Conservation (phyloP, 2,329 filamentous ascomycete genomes). For the Ascosphaera aggregata region DNA sequence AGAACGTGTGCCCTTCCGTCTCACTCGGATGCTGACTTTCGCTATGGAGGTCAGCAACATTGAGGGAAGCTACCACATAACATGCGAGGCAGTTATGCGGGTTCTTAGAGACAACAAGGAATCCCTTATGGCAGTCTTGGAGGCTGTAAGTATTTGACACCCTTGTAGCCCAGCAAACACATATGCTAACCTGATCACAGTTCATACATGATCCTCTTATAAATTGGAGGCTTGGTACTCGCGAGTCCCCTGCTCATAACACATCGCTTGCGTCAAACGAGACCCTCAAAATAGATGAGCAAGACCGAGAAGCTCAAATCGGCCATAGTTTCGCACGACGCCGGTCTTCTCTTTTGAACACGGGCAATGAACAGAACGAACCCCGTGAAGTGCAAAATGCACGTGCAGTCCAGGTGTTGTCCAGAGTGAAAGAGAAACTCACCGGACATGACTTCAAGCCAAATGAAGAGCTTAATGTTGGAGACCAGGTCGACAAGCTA, state of each 20-base stretch:
- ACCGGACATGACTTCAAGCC: conserved; percentile 83
- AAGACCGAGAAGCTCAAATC: conserved; percentile 26
- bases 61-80: conserved; percentile 93
- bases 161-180: neutral
- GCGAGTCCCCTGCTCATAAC: conserved; percentile 32
- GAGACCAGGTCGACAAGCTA: conserved; percentile 80
- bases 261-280: conserved; percentile 35
- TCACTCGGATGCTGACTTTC: conserved; percentile 97
- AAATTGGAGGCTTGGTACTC: conserved; percentile 65
- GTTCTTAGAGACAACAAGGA: conserved; percentile 94
- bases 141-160: conserved; percentile 58
- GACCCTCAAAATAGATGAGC: conserved; percentile 30
- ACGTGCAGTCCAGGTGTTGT: conserved; percentile 72
- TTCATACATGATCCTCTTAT: conserved; percentile 99
- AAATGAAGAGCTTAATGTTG: conserved; percentile 60
- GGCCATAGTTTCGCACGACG: conserved; percentile 42
- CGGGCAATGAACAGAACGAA: conserved; percentile 19
- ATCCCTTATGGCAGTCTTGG: conserved; percentile 90
- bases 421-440: conserved; percentile 82
- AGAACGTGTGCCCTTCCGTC: conserved; percentile 86
- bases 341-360: conserved; percentile 46
- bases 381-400: conserved; percentile 70
- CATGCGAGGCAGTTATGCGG: conserved; percentile 95
- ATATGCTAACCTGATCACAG: conserved; percentile 22
- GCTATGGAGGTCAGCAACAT: conserved; percentile 99